Conservation (phyloP, 495 filamentous ascomycete species). For the Penicillium malachiteum region DNA sequence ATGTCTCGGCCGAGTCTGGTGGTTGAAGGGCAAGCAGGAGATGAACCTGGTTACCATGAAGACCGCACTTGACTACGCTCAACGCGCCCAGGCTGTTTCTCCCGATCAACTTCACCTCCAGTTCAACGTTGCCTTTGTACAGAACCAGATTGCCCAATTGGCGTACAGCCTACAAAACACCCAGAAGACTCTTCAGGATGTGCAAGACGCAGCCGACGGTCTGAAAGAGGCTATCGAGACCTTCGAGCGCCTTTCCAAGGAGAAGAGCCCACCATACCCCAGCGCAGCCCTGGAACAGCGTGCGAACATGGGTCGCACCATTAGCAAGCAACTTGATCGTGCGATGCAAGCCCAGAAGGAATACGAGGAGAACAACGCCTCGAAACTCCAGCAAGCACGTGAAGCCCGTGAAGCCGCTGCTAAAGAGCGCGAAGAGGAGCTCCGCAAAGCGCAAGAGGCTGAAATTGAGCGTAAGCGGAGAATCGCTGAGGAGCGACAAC, state of each 20-base stretch:
- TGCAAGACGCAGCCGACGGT: slow-evolving; percentile 74
- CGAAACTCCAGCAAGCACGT: slow-evolving; percentile 73
- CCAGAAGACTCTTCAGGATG: slow-evolving; percentile 74
- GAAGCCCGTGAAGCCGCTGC: slow-evolving; percentile 75
- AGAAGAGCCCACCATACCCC: slow-evolving; percentile 87
- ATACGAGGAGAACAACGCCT: slow-evolving; percentile 90
- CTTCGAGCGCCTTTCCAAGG: slow-evolving; percentile 75
- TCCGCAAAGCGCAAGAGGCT: slow-evolving; percentile 60
- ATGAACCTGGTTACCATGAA: slow-evolving; percentile 77
- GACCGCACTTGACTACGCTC: slow-evolving; percentile 80
- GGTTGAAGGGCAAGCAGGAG: slow-evolving; percentile 80
- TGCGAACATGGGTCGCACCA: slow-evolving; percentile 94
- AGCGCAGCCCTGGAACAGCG: slow-evolving; percentile 86
- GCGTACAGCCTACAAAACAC: slow-evolving; percentile 72
- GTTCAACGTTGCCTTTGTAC: slow-evolving; percentile 97
- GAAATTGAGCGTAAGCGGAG: slow-evolving; percentile 70
- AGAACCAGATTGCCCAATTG: slow-evolving; percentile 84
- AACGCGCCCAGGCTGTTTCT: slow-evolving; percentile 74
- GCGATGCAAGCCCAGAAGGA: slow-evolving; percentile 80
- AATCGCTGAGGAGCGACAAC: slow-evolving; percentile 78
- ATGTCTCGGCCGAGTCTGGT: slow-evolving; percentile 93
- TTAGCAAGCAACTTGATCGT: slow-evolving; percentile 84
- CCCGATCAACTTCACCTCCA: slow-evolving; percentile 86
- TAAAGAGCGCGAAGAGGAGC: slow-evolving; percentile 68
- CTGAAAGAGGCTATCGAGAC: slow-evolving; percentile 86